Evolutionary conservation across 441 rosid species (phyloP), one percentile per base, ranked within the genome.

Genomic region (Erodium texanum): DNA sequence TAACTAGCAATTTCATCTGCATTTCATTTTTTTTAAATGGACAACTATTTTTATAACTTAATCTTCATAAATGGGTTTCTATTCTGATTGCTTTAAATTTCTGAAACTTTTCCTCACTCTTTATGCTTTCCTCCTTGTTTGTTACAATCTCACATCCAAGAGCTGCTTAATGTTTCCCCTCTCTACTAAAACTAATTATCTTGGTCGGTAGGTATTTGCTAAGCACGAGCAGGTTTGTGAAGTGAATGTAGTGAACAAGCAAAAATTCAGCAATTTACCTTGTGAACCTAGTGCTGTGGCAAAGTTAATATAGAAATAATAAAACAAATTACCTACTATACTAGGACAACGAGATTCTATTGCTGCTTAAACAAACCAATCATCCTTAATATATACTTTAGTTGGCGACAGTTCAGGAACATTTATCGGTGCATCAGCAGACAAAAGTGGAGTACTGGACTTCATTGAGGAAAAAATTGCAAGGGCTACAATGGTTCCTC

Each of bases 381-480:
- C 71, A 63, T 59, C 71, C 24, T 68, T 67, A 24, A 27, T 67
- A 41, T 69, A 34, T 41, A 38, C 58, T 45, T 71, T 58, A 18
- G 36, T 74, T 63, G 59, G 63, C 6, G 76, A 79, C 90, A 91
- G 96, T 73, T 91, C 94, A 11, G 94, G 96, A 61, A 86, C 87
- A 58, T 91, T 91, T 81, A 23, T 89, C 63, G 81, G 90, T 77
- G 83, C 92, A 69, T 86, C 93, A 62, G 93, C 89, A 75, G 97
- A 91, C 68, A 69, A 74, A 71, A 80, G 84, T 52, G 90, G 96
- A 69, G 79, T 71, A 70, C 73, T 89, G 80, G 89, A 78, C 45
- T 80, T 69, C 16, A 80, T 91, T 50, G 97, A 91, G 80, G 69
- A 24, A 73, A 91, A 87, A 78, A 89, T 89, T 68, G 90, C 97